Evolutionary conservation across 768 basidiomycete species (phyloP).

Genomic region (Paxillus involutus): DNA sequence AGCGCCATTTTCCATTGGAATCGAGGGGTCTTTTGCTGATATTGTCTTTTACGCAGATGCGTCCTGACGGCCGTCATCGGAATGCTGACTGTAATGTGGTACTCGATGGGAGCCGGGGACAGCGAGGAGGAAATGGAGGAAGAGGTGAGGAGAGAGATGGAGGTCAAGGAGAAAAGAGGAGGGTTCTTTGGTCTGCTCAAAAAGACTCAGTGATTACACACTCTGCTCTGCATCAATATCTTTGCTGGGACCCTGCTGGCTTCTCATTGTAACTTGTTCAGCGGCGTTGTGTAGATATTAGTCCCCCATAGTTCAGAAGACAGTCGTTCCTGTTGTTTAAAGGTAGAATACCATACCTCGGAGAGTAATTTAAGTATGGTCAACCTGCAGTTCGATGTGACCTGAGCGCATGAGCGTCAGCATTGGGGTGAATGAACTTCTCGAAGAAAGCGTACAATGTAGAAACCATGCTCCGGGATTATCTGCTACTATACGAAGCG

Average conservation of each 20-base stretch:
- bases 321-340: no score
- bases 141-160: slow-evolving; percentile 57
- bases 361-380: slow-evolving; percentile 19
- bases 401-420: slow-evolving; percentile 36
- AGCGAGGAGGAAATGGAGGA: slow-evolving; percentile 82
- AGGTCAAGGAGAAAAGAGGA: slow-evolving; percentile 53
- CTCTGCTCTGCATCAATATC: background rate
- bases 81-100: slow-evolving; percentile 84
- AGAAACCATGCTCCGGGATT: slow-evolving; percentile 93
- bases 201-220: slow-evolving; percentile 5
- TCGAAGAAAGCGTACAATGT: slow-evolving; percentile 55
- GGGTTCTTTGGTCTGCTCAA: slow-evolving; percentile 42
- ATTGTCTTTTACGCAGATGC: slow-evolving; percentile 48
- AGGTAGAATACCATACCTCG: no score
- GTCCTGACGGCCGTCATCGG: slow-evolving; percentile 84
- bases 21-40: slow-evolving; percentile 1
- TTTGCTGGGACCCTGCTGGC: no score
- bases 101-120: slow-evolving; percentile 69
- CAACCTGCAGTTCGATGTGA: slow-evolving; percentile 88
- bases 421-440: no score
- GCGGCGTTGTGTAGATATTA: no score
- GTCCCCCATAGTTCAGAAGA: no score
- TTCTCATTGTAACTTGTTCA: no score
- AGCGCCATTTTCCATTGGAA: slow-evolving; percentile 16
- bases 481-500: slow-evolving; percentile 79